Conservation (phyloP, 345 rosid species). For the Nasturtium officinale region DNA sequence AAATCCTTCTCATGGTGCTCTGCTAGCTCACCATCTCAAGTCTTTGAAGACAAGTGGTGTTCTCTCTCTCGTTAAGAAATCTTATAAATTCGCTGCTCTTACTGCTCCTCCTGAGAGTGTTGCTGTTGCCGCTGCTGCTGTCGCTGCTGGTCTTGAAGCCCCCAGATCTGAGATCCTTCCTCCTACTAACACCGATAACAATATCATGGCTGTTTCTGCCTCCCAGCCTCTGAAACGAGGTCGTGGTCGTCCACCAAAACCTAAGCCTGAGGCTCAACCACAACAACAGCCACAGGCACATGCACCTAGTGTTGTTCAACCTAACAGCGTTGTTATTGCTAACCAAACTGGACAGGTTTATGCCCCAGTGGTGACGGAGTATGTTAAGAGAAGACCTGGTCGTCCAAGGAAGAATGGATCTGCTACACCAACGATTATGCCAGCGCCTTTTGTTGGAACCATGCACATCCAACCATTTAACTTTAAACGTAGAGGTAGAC, state of each 20-base stretch:
- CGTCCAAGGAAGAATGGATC: slow-evolving; percentile 51
- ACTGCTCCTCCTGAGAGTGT: neutral
- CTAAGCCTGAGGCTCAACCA: slow-evolving; percentile 25
- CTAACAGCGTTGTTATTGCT: neutral
- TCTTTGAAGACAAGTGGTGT: slow-evolving; percentile 57
- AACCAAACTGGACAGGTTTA: slow-evolving; percentile 5
- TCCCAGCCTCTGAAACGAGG: slow-evolving; percentile 51
- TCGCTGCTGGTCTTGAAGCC: slow-evolving; percentile 10
- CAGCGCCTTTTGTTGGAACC: neutral
- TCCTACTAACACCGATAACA: neutral
- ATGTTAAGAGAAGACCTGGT: slow-evolving; percentile 43
- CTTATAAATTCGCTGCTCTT: slow-evolving; percentile 57
- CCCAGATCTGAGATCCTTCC: slow-evolving; percentile 36
- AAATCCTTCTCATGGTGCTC: slow-evolving; percentile 52
- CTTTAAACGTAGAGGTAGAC: slow-evolving; percentile 37
- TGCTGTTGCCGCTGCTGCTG: slow-evolving; percentile 29
- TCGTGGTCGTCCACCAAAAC: slow-evolving; percentile 75
- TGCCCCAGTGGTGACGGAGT: neutral
- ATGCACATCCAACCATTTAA: neutral
- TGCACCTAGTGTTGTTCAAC: neutral
- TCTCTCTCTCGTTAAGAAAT: slow-evolving; percentile 60
- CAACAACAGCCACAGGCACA: slow-evolving; percentile 1
- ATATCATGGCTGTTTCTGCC: slow-evolving; percentile 2
- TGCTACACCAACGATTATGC: neutral
- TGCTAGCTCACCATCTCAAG: slow-evolving; percentile 68